These are phyloP conservation scores for Beauveria caledonica DNA, from an alignment of 2,329 filamentous ascomycete species.

Conservation along the genomic window DNA sequence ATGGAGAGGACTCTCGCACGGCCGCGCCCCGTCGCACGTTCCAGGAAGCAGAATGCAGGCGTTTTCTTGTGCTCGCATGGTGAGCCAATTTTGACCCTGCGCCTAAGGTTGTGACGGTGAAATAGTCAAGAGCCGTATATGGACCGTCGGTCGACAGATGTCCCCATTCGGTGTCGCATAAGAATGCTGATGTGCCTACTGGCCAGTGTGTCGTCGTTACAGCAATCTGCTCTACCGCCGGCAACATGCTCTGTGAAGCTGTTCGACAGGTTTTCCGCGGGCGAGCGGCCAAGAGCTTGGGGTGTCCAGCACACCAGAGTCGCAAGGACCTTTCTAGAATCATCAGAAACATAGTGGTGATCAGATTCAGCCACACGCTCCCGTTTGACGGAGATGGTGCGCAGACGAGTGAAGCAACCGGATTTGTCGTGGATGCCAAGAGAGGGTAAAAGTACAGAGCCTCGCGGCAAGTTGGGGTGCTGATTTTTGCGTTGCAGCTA, in stretches of 20 bases:
- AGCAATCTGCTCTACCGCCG: too few species aligned
- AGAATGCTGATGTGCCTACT: neutral
- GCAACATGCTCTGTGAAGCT: too few species aligned
- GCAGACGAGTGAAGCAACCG: neutral
- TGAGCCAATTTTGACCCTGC: neutral
- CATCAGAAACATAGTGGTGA: neutral
- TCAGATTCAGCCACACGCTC: neutral
- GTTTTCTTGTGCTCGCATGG: neutral
- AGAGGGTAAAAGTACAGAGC: neutral
- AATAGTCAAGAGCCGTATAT: neutral
- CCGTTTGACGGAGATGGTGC: neutral
- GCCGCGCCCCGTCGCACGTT: too few species aligned
- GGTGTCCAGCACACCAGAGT: neutral
- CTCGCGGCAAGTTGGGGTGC: neutral
- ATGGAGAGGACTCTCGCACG: neutral
- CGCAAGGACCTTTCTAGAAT: neutral
- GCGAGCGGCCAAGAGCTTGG: too few species aligned
- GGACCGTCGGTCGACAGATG: neutral
- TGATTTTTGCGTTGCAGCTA: slow-evolving; percentile 38
- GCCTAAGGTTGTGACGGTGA: neutral
- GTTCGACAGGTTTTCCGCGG: too few species aligned
- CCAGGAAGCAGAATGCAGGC: neutral
- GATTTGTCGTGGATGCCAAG: neutral
- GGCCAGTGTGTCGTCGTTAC: too few species aligned
- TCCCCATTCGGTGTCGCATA: neutral